Base-by-base conservation (phyloP, 306 rosid species). In the Heteromeles arbutifolia region DNA sequence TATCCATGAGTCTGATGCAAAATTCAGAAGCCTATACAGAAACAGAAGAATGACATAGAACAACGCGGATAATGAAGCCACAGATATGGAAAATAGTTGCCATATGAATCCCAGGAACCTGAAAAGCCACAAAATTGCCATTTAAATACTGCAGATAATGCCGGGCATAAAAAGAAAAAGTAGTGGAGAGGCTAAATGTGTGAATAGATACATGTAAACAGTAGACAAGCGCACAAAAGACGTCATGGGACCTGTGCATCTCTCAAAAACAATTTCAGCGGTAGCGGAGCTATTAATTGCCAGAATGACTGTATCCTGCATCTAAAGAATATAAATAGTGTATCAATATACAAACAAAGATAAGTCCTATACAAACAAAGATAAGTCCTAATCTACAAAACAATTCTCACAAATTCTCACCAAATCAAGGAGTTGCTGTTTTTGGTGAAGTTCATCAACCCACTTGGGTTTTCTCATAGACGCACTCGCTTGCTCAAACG, bases 251-350 rank as follows among this genome's bases (percentile, higher is more conserved):
- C 78, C 80, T 65, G 82, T 67, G 67, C 67, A 82, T 72, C 84
- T 80, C 74, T 87, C 81, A 52, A 89, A 86, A 62, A 56, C 72
- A 13, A 69, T 79, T 77, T 82, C 86, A 70, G 97, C 88, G 45
- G 97, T 84, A 67, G 82, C 80, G 4, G 88, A 69, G 82, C 93
- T 83, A 79, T 95, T 95, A 78, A 95, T 85, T 72, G 95, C 97
- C 79, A 95, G 77, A 74, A 95, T 82, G 82, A 89, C 86, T 18
- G 83, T 82, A 76, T 92, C 96, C 97, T 95, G 91, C 64, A 79
- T 32, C 58, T 31, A 43, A 39, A 25, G 73, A 45, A 56, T 62
- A 31, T 39, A 24, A 68, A 37, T 62, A 15, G 75, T 12, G 18
- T 45, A 78, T 79, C 58, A 77, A 66, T 12, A 9, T 39, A 56